Base-by-base conservation (phyloP, 352 stramenopile genomes). In the Thraustochytrium sp. region DNA sequence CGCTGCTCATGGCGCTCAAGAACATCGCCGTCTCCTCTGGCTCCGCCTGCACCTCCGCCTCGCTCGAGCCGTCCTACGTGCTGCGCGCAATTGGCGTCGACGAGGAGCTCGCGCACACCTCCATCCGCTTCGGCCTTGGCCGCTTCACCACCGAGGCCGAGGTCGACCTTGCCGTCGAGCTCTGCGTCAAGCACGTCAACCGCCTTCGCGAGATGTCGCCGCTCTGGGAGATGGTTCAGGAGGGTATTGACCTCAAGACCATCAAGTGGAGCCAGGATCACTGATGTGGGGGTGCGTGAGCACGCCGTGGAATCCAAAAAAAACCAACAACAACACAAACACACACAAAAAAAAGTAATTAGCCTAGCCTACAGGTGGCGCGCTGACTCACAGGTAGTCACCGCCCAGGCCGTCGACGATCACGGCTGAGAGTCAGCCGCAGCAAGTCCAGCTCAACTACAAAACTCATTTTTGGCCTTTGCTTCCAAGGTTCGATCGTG, bases 181-280 rank as follows among this genome's bases (percentile, higher is more conserved):
- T 99, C 77, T 93, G 92, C 68, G 90, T 95, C 73, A 92, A 95
- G 87, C 74, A 99, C 88, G 97, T 99, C 5, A 92, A 85, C 51
- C 93, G 96, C 61, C 90, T 99, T 84, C 94, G 97, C 73, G 96
- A 99, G 86, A 99, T 99, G 96, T 97, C 90, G 73, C 97, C 97
- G 34, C 89, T 99, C 34, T 99, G 96, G 96, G 97, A 99, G 89
- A 98, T 99, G 95, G 96, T 99, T 53, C 96, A 99, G 89, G 97
- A 99, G 90, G 97, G 97, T 76, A 98, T 99, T 82, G 97, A 99
- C 89, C 92, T 98, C n/a, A 98, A 97, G 87, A 93, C 92, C 82
- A 99, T 99, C 89, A 92, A 99, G 90, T 99, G 97, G 97, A 96
- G 65, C 21, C 84, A 86, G 63, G 80, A 86, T 56, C 80, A 86